Evolutionary conservation across 768 basidiomycete genomes (phyloP).

Genomic region (Phaffia australis): DNA sequence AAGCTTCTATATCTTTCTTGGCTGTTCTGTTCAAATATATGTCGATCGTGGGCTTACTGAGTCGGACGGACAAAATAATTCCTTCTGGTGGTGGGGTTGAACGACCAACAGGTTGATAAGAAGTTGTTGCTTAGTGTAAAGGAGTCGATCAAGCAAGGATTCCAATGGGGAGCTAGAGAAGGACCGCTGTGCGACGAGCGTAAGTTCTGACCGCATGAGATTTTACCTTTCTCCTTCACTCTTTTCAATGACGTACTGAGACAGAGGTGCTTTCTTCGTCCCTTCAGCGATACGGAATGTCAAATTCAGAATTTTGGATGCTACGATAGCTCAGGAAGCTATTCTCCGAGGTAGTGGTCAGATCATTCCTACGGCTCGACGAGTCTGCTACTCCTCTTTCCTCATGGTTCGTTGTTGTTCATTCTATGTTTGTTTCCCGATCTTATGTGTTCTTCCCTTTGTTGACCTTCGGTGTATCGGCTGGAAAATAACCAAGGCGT

Average conservation of each 20-base stretch:
- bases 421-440: slow-evolving; percentile 10
- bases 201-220: slow-evolving; percentile 44
- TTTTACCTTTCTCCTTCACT: background rate
- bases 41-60: too few relatives aligned
- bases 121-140: slow-evolving; percentile 77
- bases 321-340: slow-evolving; percentile 82
- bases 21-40: too few relatives aligned
- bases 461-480: slow-evolving; percentile 6
- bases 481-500: slow-evolving; percentile 50
- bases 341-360: slow-evolving; percentile 98
- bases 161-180: slow-evolving; percentile 98
- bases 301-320: slow-evolving; percentile 91
- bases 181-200: slow-evolving; percentile 97
- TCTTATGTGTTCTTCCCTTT: background rate
- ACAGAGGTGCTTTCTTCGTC: background rate
- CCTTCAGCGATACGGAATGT: slow-evolving; percentile 87
- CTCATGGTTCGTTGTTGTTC: slow-evolving; percentile 60
- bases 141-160: slow-evolving; percentile 95
- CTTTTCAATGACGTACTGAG: background rate
- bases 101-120: slow-evolving; percentile 63
- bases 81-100: slow-evolving; percentile 6
- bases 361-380: slow-evolving; percentile 95
- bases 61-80: background rate
- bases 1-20: background rate
- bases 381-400: slow-evolving; percentile 98